Evolutionary conservation across 2,329 filamentous ascomycete genomes (phyloP), one percentile per base, ranked within the genome.

Genomic region (Fusarium equiseti): DNA sequence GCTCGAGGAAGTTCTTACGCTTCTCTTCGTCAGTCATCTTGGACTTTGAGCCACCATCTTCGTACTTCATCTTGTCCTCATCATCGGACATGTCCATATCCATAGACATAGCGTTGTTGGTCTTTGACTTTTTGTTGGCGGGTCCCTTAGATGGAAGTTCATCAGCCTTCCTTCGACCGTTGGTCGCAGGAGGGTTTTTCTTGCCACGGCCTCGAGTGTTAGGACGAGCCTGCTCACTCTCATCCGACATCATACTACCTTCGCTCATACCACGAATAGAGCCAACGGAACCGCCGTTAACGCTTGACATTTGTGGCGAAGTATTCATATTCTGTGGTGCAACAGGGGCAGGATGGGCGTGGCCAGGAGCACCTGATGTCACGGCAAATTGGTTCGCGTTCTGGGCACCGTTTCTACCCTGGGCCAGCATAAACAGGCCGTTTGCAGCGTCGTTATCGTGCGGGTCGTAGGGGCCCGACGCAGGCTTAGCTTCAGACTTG

Each of bases 361-460:
- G 84, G 9, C 83, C 82, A 20, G 83, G 82, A 51, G 86, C 83
- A 44, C 82, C 82, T 46, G 83, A 82, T 15, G 81, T 72, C 8
- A 75, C 79, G 72, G 83, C 75, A 82, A 88, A 87, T 74, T 81
- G 85, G 71, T 81, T 84, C 20, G 83, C 75, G 16, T 83, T 80
- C 68, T 83, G 89, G 65, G 79, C 86, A 82, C 82, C 88, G 85
- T 83, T 90, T 81, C 78, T 91, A 86, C 82, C 90, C 82, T 80
- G 91, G 2, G 96, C 95, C 63, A 99, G 86, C 88, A 98, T 91
- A 75, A 94, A 97, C 1, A 99, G 86, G 31, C 96, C 95, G 78
- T 98, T 98, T 54, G 95, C 96, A 45, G 95, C 96, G 82, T 97
- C 95, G 75, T 95, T 97, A 56, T 97, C 95, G 81, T 97, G 94